These are phyloP conservation scores for Trichoderma sp. DNA, from an alignment of 2,329 filamentous ascomycete species.

Conservation along the genomic window DNA sequence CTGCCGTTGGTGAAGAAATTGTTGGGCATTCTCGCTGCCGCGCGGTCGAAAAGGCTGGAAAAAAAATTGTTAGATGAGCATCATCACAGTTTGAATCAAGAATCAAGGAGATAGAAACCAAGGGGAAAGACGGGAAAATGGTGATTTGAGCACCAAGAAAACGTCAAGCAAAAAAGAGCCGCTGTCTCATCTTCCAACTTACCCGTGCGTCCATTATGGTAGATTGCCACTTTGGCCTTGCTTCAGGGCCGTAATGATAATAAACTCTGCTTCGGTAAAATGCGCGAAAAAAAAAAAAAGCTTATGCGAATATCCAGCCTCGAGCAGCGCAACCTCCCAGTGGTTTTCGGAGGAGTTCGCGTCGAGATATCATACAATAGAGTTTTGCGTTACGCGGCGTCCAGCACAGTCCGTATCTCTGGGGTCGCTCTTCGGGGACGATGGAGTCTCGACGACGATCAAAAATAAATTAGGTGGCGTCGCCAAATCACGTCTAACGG, in stretches of 20 bases:
- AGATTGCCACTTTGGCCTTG: constrained; percentile 31
- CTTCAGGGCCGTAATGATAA: constrained; percentile 29
- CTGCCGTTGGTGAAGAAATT: constrained; percentile 72
- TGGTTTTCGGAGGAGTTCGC: constrained; percentile 15
- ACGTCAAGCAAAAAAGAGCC: not conserved
- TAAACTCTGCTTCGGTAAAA: constrained; percentile 30
- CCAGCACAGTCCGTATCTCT: constrained; percentile 14
- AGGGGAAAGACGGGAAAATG: not conserved
- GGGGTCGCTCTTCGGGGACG: constrained; percentile 17
- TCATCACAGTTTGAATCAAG: not conserved
- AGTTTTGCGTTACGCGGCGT: constrained; percentile 10
- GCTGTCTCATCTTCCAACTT: constrained; percentile 31
- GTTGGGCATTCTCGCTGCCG: constrained; percentile 59
- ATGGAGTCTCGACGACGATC: constrained; percentile 17
- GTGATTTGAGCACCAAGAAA: not conserved
- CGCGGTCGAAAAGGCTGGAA: constrained; percentile 47
- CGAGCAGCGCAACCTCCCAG: constrained; percentile 25
- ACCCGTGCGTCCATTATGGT: constrained; percentile 44
- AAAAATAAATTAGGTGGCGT: constrained; percentile 18
- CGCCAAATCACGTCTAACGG: constrained; percentile 24
- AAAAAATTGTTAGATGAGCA: constrained; percentile 5
- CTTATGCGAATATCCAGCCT: constrained; percentile 21
- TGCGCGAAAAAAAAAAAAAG: constrained; percentile 32
- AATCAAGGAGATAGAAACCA: not conserved
- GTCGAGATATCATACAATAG: constrained; percentile 31